Evolutionary conservation across 2,329 filamentous ascomycete genomes (phyloP), one percentile per base, ranked within the genome.

Genomic region (Aspergillus spinulosporus): DNA sequence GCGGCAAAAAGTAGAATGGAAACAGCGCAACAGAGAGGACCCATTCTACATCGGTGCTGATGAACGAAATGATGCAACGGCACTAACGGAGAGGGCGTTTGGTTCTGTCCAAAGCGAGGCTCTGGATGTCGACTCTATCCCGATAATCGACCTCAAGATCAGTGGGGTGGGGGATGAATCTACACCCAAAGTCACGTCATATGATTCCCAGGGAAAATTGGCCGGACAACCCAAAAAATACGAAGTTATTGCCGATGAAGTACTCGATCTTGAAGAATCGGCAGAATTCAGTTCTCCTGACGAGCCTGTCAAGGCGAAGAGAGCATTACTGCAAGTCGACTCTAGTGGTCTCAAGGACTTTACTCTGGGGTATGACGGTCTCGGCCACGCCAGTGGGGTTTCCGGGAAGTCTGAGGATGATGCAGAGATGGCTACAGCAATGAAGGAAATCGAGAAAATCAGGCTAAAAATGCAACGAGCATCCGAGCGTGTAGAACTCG

Each of bases 61-160:
- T 37, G 79, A 79, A 28, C 78, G 75, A 40, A 74, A 84, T 3
- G 84, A 85, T 34, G 82, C 83, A 4, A 88, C 88, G 0, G 93
- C 89, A 0, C 90, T 90, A 0, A 86, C 94, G 49, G 89, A 93
- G 67, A 89, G 85, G 62, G 90, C 94, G 56, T 78, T 89, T 2
- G 82, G 85, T 57, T 85, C 81, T 56, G 85, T 85, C 56, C 92
- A 93, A 68, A 88, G 87, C 1, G 86, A 88, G 2, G 88, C 89
- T 44, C 78, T 97, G 6, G 93, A 99, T 69, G 88, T 99, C 43
- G 94, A 99, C 73, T 85, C 90, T 2, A 99, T 99, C 65, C 94
- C 94, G 2, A 93, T 99, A 66, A 94, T 99, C 86, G 87, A 96
- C 69, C 81, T 99, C 46, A 87, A 95, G 59, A 82, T 97, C 5